A percentile compares a stretch with the other conserved stretches of the same genome.
Conservation (phyloP, 106 monocot species). For the Dioscorea dumetorum region DNA sequence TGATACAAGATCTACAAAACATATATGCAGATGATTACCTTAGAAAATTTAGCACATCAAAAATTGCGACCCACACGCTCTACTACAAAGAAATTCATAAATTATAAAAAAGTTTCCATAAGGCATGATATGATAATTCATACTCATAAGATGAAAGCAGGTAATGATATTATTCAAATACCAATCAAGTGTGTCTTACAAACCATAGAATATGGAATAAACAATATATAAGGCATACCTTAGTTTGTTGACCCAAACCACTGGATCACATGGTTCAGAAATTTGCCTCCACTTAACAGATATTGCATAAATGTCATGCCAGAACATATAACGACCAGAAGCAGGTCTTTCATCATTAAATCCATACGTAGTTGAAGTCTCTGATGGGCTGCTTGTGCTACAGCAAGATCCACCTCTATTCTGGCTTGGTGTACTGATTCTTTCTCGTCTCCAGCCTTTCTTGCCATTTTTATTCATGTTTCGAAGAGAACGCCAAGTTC, state of each 20-base stretch:
- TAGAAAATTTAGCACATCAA: no score
- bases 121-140: no score
- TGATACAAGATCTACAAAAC: no score
- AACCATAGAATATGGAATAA: background rate
- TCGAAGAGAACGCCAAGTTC: constrained; percentile 60
- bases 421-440: constrained; percentile 33
- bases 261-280: constrained; percentile 97
- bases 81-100: no score
- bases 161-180: no score
- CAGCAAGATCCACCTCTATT: constrained; percentile 79
- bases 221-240: constrained; percentile 25
- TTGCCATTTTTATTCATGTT: constrained; percentile 63
- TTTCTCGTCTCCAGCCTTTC: constrained; percentile 63
- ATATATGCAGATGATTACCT: no score
- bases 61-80: no score
- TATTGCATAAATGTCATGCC: constrained; percentile 76
- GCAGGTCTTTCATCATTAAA: constrained; percentile 44
- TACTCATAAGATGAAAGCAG: no score
- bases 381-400: constrained; percentile 47
- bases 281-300: constrained; percentile 96
- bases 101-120: no score
- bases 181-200: background rate
- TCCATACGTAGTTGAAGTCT: constrained; percentile 29
- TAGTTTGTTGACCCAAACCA: constrained; percentile 92
- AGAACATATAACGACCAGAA: constrained; percentile 35